Evolutionary conservation across 805 yeast species (phyloP).

Genomic region (Candida loeiensis): DNA sequence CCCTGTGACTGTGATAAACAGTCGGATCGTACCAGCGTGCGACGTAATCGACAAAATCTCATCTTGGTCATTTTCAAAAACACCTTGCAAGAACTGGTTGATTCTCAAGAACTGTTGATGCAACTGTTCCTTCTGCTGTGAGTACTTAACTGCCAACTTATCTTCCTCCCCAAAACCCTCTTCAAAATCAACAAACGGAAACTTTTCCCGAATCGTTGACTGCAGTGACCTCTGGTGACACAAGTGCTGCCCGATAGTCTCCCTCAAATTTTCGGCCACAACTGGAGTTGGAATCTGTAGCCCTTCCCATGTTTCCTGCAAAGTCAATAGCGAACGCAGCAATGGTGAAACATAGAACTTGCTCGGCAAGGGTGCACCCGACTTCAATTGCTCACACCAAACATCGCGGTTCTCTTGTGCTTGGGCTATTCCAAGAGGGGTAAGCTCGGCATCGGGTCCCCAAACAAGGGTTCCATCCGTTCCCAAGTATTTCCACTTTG

Average conservation of each 20-base stretch:
- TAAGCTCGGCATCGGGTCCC: conserved; percentile 27
- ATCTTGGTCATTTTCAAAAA: conserved; percentile 17
- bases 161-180: conserved; percentile 21
- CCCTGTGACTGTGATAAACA: conserved; percentile 25
- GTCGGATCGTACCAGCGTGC: conserved; percentile 27
- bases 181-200: conserved; percentile 18
- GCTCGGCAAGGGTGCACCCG: conserved; percentile 24
- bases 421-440: conserved; percentile 22
- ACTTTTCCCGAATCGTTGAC: conserved; percentile 14
- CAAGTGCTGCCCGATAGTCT: conserved; percentile 24
- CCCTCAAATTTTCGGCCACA: conserved; percentile 21
- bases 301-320: conserved; percentile 20
- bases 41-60: conserved; percentile 21
- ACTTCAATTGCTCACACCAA: conserved; percentile 17
- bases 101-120: conserved; percentile 20
- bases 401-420: conserved; percentile 21
- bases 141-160: conserved; percentile 10
- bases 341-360: conserved; percentile 26
- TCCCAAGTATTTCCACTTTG: conserved; percentile 21
- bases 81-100: conserved; percentile 19
- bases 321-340: conserved; percentile 23
- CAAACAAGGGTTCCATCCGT: conserved; percentile 23
- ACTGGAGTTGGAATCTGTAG: conserved; percentile 15
- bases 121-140: conserved; percentile 14
- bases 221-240: conserved; percentile 22